Base-by-base conservation (phyloP, 768 basidiomycete genomes). In the Tulasnella sp. region DNA sequence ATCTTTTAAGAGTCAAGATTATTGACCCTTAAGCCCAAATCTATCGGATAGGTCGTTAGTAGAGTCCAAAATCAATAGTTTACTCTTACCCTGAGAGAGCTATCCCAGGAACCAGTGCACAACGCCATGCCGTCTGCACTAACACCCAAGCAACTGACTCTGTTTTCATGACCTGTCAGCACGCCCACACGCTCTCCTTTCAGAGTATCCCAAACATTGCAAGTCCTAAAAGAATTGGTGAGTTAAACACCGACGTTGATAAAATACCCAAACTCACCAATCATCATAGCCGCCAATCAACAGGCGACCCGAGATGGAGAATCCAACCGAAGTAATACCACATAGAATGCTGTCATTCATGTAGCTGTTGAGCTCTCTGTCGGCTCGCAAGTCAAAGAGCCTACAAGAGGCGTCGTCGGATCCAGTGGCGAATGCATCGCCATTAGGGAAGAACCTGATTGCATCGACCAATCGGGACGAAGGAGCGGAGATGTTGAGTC, bases 361-460 rank as follows among this genome's bases (percentile, higher is more conserved):
- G 69, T 92, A 99, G 15, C 87, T 76, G 65, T 98, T 99, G 59
- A 99, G 68, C 68, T 99, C 93, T 48, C 93, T 81, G 66, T 99
- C 93, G 37, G 93, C 93, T 49, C 93, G 83, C 57, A 99, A 90
- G 66, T 99, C 93, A 65, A 96, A 99, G 40, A 99, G 68, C 45
- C 95, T 86, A 71, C 93, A 98, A 40, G 95, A 96, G 13, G 93
- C 95, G 67, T 99, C 93, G 63, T 99, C 93, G 13, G 93, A 99
- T 27, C 93, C 93, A n/a, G 93, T 96, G 20, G 92, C 93, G 66
- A 99, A 98, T 0, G 95, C 93, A 66, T 99, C 92, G 54, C 93
- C 93, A 61, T 96, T 96, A 34, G 93, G 93, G 86, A 98, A 99
- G 70, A 96, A 99, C 63, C 92, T 96, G 53, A 20, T 10, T 9